A percentile compares a stretch with the other conserved stretches of the same genome.
phyloP scores from a whole-genome alignment of 176 grass and related monocot species.

The Avena insularis region DNA sequence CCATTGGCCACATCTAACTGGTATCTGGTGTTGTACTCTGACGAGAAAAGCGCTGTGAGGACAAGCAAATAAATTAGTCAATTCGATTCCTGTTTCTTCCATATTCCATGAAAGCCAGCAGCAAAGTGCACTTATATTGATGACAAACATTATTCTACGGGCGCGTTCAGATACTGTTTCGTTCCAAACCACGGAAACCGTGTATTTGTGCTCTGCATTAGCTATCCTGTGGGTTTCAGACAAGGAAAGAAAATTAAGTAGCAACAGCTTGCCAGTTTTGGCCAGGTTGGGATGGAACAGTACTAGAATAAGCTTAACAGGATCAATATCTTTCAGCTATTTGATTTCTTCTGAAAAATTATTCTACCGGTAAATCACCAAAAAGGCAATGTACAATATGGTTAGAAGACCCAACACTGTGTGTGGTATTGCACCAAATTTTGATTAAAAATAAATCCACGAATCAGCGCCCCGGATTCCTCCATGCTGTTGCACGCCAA shows the following conservation, averaged over 20 bases:
- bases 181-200: background rate
- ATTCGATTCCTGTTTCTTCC: background rate
- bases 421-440: no score
- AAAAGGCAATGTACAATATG: no score
- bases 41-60: background rate
- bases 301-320: background rate
- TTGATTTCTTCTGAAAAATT: background rate
- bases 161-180: background rate
- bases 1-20: background rate
- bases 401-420: no score
- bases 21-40: background rate
- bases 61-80: background rate
- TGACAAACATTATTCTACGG: background rate
- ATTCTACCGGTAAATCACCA: background rate
- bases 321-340: background rate
- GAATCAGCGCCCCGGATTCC: background rate
- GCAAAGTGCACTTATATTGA: background rate
- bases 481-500: no score
- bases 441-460: no score
- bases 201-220: background rate
- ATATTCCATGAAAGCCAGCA: background rate
- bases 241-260: background rate
- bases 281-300: background rate
- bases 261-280: background rate
- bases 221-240: background rate